Percentiles rank a stretch among this genome's conserved stretches.
phyloP scores from a whole-genome alignment of 352 stramenopile genomes.

The Phytopythium kandeliae region DNA sequence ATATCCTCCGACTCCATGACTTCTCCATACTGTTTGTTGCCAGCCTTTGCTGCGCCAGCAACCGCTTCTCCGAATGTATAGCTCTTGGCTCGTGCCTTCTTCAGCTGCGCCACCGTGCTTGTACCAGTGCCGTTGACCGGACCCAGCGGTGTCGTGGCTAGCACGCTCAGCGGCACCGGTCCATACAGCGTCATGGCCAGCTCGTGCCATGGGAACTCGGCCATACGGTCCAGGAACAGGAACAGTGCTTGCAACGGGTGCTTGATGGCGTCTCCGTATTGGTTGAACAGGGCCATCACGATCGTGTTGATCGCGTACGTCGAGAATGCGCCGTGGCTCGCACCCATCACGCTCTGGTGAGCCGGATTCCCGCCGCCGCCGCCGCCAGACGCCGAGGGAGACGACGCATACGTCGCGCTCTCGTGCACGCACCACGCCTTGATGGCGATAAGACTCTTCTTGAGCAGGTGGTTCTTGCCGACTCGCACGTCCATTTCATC shows the following conservation, averaged over 20 bases:
- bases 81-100: conserved; percentile 11
- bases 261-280: conserved; percentile 57
- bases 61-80: conserved; percentile 6
- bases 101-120: conserved; percentile 7
- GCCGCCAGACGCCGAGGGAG: conserved; percentile 12
- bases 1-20: conserved; percentile 39
- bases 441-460: conserved; percentile 85
- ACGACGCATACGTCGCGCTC: conserved; percentile 46
- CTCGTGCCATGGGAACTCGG: conserved; percentile 84
- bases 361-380: conserved; percentile 1
- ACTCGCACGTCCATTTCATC: conserved; percentile 79
- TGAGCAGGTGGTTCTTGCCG: conserved; percentile 78
- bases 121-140: conserved; percentile 1
- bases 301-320: conserved; percentile 88
- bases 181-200: conserved; percentile 78
- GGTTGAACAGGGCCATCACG: conserved; percentile 87
- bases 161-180: conserved; percentile 40
- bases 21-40: conserved; percentile 8
- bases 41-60: conserved; percentile 6
- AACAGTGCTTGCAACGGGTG: conserved; percentile 81
- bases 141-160: conserved; percentile 39
- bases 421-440: conserved; percentile 90
- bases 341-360: conserved; percentile 63
- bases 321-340: conserved; percentile 71
- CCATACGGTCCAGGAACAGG: conserved; percentile 81